Conservation (phyloP, 805 yeast species). For the Kuraishia capsulata region DNA sequence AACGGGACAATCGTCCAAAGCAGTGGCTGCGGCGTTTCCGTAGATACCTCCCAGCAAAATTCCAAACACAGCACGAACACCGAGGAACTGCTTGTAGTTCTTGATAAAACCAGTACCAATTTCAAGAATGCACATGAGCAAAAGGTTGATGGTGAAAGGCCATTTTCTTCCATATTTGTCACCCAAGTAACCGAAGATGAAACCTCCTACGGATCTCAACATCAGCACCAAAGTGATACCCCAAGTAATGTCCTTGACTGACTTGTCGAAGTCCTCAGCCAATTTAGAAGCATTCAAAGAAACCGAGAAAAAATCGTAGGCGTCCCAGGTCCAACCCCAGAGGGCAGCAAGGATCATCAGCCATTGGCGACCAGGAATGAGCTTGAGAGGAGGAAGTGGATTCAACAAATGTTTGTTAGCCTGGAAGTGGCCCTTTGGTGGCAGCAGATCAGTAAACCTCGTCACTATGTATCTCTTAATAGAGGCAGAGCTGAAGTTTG, state of each 20-base stretch:
- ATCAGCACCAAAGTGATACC: slow-evolving; percentile 59
- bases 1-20: slow-evolving; percentile 43
- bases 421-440: slow-evolving; percentile 29
- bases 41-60: slow-evolving; percentile 49
- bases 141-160: slow-evolving; percentile 41
- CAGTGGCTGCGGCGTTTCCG: slow-evolving; percentile 45
- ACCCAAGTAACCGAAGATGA: slow-evolving; percentile 49
- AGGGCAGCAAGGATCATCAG: slow-evolving; percentile 43
- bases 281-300: slow-evolving; percentile 39
- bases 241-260: slow-evolving; percentile 51
- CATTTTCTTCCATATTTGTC: slow-evolving; percentile 55
- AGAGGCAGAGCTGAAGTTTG: slow-evolving; percentile 20
- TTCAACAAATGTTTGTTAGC: slow-evolving; percentile 37
- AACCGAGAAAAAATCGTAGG: slow-evolving; percentile 53
- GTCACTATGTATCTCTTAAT: slow-evolving; percentile 29
- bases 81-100: slow-evolving; percentile 48
- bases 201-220: slow-evolving; percentile 61
- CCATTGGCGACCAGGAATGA: slow-evolving; percentile 47
- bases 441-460: slow-evolving; percentile 40
- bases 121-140: slow-evolving; percentile 40
- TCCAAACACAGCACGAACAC: slow-evolving; percentile 56
- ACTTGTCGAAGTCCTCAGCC: slow-evolving; percentile 33
- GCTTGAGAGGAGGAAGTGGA: slow-evolving; percentile 50
- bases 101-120: slow-evolving; percentile 57
- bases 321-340: slow-evolving; percentile 57